Percentiles rank a stretch among this genome's conserved stretches.
Evolutionary conservation across 768 basidiomycete genomes (phyloP).

Genomic region (Gloeophyllum trabeum): DNA sequence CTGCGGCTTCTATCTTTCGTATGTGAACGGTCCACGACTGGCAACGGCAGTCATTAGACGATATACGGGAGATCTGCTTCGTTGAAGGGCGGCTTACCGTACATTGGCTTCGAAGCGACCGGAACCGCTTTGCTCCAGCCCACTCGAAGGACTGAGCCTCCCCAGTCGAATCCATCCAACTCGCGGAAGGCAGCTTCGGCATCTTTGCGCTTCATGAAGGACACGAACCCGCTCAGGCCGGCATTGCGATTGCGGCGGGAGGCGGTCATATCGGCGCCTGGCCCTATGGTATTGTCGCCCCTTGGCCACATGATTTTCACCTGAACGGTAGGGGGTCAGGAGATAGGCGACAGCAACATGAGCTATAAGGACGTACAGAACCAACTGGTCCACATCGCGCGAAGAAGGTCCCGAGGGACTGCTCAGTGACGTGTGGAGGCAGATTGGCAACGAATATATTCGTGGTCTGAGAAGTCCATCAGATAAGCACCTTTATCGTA

Average conservation of each 20-base stretch:
- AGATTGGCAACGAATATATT: conserved; percentile 95
- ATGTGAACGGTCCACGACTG: neutral
- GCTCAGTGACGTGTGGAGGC: conserved; percentile 79
- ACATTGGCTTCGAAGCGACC: conserved; percentile 66
- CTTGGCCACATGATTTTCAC: conserved; percentile 99
- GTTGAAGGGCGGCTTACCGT: too few species aligned
- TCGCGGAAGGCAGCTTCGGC: conserved; percentile 85
- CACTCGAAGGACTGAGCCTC: conserved; percentile 74
- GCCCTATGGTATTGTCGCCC: conserved; percentile 53
- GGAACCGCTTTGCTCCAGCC: conserved; percentile 98
- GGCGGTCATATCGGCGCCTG: conserved; percentile 67
- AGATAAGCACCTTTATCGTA: neutral
- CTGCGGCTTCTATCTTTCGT: neutral
- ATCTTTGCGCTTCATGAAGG: conserved; percentile 88
- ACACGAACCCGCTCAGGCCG: conserved; percentile 91
- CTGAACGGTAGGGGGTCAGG: too few species aligned
- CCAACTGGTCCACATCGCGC: conserved; percentile 89
- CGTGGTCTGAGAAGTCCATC: conserved; percentile 71
- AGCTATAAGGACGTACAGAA: too few species aligned
- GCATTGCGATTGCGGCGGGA: conserved; percentile 59
- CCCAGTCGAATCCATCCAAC: conserved; percentile 93
- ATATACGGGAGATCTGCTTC: neutral
- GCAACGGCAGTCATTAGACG: conserved; percentile 1
- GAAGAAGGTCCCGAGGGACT: conserved; percentile 80
- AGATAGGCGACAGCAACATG: too few species aligned